Conservation (phyloP, 108 stramenopile species). For the Nitzschia putrida region DNA sequence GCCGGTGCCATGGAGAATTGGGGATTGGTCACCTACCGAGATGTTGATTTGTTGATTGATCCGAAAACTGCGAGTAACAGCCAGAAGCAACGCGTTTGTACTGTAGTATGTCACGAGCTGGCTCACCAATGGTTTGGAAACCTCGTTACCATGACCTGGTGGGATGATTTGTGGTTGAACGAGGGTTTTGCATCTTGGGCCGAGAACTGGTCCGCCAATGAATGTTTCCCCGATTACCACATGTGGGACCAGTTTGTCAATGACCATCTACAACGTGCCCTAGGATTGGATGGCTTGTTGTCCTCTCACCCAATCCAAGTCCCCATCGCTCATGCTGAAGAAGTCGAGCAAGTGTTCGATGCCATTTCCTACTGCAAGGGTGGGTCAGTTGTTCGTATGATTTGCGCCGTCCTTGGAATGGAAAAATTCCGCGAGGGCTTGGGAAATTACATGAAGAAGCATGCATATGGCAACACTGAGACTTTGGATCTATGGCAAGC, state of each 20-base stretch:
- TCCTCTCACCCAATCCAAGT: conserved; percentile 94
- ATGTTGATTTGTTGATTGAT: conserved; percentile 91
- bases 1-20: conserved; percentile 98
- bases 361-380: conserved; percentile 91
- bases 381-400: conserved; percentile 88
- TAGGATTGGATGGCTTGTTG: conserved; percentile 84
- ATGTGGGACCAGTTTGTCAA: conserved; percentile 91
- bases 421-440: conserved; percentile 78
- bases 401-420: conserved; percentile 88
- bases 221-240: conserved; percentile 53
- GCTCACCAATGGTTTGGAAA: conserved; percentile 99
- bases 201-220: conserved; percentile 81
- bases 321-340: conserved; percentile 89
- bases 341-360: conserved; percentile 97
- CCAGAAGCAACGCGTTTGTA: conserved; percentile 90
- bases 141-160: conserved; percentile 96
- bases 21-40: conserved; percentile 80
- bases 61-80: conserved; percentile 66
- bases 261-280: conserved; percentile 76
- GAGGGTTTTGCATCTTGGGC: conserved; percentile 96
- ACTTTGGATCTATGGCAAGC: conserved; percentile 93
- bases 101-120: conserved; percentile 96
- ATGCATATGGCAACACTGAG: conserved; percentile 90
- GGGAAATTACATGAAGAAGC: conserved; percentile 81
- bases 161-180: conserved; percentile 98